Evolutionary conservation across 352 stramenopile genomes (phyloP).

Genomic region (Phytophthora ramorum): DNA sequence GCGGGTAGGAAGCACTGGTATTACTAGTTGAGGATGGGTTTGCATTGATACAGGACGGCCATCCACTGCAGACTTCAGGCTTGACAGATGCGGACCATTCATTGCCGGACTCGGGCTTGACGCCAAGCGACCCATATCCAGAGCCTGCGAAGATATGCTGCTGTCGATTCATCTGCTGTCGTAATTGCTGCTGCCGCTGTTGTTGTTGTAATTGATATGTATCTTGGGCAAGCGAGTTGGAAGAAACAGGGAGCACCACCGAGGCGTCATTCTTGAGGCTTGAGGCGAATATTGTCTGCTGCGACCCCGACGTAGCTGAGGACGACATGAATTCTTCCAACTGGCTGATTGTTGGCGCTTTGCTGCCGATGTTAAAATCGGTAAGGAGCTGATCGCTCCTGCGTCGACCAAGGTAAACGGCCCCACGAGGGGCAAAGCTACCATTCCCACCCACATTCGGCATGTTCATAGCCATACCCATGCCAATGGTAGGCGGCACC

Average conservation of each 20-base stretch:
- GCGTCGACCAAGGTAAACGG: conserved; percentile 27
- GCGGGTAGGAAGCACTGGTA: conserved; percentile 14
- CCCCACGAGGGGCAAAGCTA: conserved; percentile 13
- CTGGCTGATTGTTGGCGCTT: conserved; percentile 24
- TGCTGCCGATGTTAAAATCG: conserved; percentile 20
- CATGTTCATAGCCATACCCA: conserved; percentile 21
- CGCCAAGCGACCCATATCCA: conserved; percentile 13
- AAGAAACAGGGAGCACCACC: conserved; percentile 38
- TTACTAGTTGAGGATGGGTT: conserved; percentile 19
- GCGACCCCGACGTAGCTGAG: conserved; percentile 16
- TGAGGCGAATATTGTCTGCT: conserved; percentile 24
- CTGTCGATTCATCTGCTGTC: conserved; percentile 32
- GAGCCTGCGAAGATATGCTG: conserved; percentile 21
- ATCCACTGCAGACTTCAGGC: conserved; percentile 16
- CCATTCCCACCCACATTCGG: conserved; percentile 6
- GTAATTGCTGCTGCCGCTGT: conserved; percentile 5
- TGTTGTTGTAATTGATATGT: conserved; percentile 32
- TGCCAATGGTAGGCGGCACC: conserved; percentile 26
- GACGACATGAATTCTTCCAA: conserved; percentile 38
- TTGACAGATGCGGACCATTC: conserved; percentile 25
- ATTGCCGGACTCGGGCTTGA: conserved; percentile 24
- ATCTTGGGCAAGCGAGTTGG: conserved; percentile 37
- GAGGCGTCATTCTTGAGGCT: conserved; percentile 42
- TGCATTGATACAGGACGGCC: conserved; percentile 21
- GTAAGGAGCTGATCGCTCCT: conserved; percentile 42